These are phyloP conservation scores for Debaryomyces prosopidis DNA, from an alignment of 805 yeast species.

Conservation along the genomic window DNA sequence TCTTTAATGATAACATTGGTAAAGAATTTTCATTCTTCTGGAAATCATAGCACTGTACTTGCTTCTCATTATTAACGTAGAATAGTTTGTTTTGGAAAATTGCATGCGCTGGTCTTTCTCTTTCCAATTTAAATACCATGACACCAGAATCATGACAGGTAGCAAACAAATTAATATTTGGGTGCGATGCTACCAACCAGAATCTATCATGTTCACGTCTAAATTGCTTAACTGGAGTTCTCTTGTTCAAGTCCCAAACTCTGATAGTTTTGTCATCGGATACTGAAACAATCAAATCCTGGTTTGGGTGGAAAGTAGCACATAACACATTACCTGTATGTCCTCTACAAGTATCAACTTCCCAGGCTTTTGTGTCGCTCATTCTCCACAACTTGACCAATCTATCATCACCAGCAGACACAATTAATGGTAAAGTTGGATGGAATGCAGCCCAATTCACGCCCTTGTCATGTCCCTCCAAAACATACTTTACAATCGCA, in stretches of 20 bases:
- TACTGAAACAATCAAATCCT: constrained; percentile 88
- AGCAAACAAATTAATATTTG: constrained; percentile 87
- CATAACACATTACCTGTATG: constrained; percentile 92
- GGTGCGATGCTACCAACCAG: constrained; percentile 91
- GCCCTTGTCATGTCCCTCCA: constrained; percentile 98
- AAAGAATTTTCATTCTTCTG: constrained; percentile 61
- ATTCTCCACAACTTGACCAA: constrained; percentile 95
- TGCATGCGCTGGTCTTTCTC: constrained; percentile 94
- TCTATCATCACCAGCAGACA: constrained; percentile 95
- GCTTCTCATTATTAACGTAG: constrained; percentile 81
- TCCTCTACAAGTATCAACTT: constrained; percentile 97
- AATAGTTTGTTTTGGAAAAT: constrained; percentile 70
- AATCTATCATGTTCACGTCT: constrained; percentile 92
- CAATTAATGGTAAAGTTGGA: constrained; percentile 91
- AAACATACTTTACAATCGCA: constrained; percentile 90
- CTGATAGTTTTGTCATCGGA: constrained; percentile 96
- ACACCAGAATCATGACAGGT: constrained; percentile 97
- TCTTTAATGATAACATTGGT: constrained; percentile 82
- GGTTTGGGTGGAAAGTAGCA: constrained; percentile 89
- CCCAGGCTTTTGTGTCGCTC: constrained; percentile 98
- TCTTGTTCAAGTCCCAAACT: constrained; percentile 93
- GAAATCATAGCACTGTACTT: constrained; percentile 78
- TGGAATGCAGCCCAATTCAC: constrained; percentile 99
- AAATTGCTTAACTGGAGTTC: constrained; percentile 92
- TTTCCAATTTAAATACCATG: constrained; percentile 94